Evolutionary conservation across 2,329 filamentous ascomycete species (phyloP).

Genomic region (Venturia aucupariae): DNA sequence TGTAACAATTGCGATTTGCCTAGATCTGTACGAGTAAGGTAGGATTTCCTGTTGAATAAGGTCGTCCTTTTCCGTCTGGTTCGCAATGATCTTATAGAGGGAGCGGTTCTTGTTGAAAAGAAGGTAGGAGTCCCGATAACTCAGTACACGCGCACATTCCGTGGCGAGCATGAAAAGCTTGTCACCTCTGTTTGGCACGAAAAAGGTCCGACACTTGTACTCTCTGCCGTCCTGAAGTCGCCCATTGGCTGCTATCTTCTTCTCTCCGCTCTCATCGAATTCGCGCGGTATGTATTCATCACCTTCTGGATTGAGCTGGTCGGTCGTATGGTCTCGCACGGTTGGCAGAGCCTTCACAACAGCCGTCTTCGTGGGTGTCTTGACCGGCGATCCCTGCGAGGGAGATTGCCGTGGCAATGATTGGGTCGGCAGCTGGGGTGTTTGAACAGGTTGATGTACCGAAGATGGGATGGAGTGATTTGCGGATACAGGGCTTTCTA

Average conservation of each 20-base stretch:
- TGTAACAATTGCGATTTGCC: slow-evolving; percentile 96
- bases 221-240: slow-evolving; percentile 73
- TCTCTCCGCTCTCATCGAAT: slow-evolving; percentile 85
- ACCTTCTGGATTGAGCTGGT: slow-evolving; percentile 78
- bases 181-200: slow-evolving; percentile 79
- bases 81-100: slow-evolving; percentile 94
- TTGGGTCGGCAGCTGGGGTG: slow-evolving; percentile 45
- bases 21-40: slow-evolving; percentile 94
- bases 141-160: slow-evolving; percentile 86
- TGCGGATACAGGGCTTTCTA: slow-evolving; percentile 49
- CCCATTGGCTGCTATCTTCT: slow-evolving; percentile 80
- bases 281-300: slow-evolving; percentile 95
- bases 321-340: slow-evolving; percentile 92
- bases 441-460: slow-evolving; percentile 38
- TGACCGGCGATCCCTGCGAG: slow-evolving; percentile 59
- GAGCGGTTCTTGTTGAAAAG: slow-evolving; percentile 98
- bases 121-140: slow-evolving; percentile 95
- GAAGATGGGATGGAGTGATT: slow-evolving; percentile 44
- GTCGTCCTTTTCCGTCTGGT: slow-evolving; percentile 91
- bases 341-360: slow-evolving; percentile 92
- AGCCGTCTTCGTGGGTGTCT: slow-evolving; percentile 67
- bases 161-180: slow-evolving; percentile 99
- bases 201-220: slow-evolving; percentile 89
- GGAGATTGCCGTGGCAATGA: slow-evolving; percentile 43
- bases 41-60: slow-evolving; percentile 90